Conservation (phyloP, 768 basidiomycete species). For the Jaapia argillacea region DNA sequence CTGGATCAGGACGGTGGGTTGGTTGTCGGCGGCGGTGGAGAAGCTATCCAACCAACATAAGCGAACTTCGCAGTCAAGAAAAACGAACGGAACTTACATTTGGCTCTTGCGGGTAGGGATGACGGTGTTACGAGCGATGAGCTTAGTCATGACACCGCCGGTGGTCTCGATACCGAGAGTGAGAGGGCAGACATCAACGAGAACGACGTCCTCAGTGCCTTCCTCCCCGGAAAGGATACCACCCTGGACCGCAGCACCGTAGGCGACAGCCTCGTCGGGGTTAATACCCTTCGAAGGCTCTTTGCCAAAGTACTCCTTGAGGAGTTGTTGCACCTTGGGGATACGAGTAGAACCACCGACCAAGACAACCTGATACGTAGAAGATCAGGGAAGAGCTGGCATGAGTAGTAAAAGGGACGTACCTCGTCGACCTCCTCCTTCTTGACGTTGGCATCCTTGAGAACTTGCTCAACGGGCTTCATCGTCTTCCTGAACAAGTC, state of each 20-base stretch:
- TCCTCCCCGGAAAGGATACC: slow-evolving; percentile 95
- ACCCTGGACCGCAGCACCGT: slow-evolving; percentile 97
- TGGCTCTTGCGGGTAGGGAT: slow-evolving; percentile 50
- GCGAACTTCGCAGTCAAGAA: slow-evolving; percentile 17
- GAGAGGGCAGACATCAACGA: slow-evolving; percentile 94
- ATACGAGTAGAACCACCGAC: slow-evolving; percentile 99
- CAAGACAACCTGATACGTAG: slow-evolving; percentile 55
- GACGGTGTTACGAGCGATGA: slow-evolving; percentile 48
- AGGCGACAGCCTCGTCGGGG: slow-evolving; percentile 98
- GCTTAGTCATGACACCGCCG: slow-evolving; percentile 47
- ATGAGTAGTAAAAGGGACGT: slow-evolving; percentile 8
- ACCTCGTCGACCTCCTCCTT: slow-evolving; percentile 95
- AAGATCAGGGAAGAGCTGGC: background rate
- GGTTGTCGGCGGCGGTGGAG: slow-evolving; percentile 44
- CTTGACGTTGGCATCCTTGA: slow-evolving; percentile 97
- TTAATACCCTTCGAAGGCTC: slow-evolving; percentile 98
- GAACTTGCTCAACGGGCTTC: slow-evolving; percentile 98
- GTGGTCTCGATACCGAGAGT: slow-evolving; percentile 64
- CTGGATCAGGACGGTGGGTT: slow-evolving; percentile 27
- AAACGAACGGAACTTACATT: slow-evolving; percentile 16
- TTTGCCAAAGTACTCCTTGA: slow-evolving; percentile 97
- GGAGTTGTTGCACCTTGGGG: slow-evolving; percentile 96
- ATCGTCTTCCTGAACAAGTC: slow-evolving; percentile 99
- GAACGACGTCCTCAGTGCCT: slow-evolving; percentile 81
- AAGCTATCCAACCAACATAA: slow-evolving; percentile 21